Evolutionary conservation across 257 asterid species (phyloP).

Genomic region (Voacanga thouarsii): DNA sequence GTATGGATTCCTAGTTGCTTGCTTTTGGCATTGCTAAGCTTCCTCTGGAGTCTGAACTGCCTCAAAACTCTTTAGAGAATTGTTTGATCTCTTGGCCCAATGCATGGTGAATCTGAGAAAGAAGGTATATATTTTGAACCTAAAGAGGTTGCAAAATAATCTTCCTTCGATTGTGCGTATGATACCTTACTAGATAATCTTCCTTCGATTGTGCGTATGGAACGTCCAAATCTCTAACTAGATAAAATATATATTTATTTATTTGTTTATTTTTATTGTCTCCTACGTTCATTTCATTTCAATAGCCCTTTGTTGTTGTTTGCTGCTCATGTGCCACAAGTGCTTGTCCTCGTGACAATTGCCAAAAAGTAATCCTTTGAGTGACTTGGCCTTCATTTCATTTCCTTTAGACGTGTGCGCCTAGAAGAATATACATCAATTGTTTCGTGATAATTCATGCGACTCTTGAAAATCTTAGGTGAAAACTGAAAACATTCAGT

Average conservation of each 20-base stretch:
- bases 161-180: constrained; percentile 12
- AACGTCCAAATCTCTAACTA: neutral
- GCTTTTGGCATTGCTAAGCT: constrained; percentile 36
- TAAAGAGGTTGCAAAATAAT: constrained; percentile 3
- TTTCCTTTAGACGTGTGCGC: too few relatives aligned
- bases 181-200: neutral
- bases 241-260: neutral
- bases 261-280: neutral
- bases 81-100: neutral
- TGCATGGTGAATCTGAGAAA: too few relatives aligned
- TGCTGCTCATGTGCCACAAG: neutral
- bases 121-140: neutral
- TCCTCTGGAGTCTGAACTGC: constrained; percentile 29
- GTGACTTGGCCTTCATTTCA: too few relatives aligned
- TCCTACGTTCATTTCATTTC: neutral
- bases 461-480: too few relatives aligned
- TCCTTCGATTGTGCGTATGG: constrained; percentile 10
- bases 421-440: too few relatives aligned
- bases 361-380: too few relatives aligned
- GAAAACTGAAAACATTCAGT: too few relatives aligned
- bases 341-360: too few relatives aligned
- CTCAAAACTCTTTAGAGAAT: too few relatives aligned
- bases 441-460: too few relatives aligned
- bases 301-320: neutral
- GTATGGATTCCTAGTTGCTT: constrained; percentile 27